A percentile compares a stretch with the other conserved stretches of the same genome.
These are phyloP conservation scores for Neltuma alba DNA, from an alignment of 306 rosid genomes.

Conservation along the genomic window DNA sequence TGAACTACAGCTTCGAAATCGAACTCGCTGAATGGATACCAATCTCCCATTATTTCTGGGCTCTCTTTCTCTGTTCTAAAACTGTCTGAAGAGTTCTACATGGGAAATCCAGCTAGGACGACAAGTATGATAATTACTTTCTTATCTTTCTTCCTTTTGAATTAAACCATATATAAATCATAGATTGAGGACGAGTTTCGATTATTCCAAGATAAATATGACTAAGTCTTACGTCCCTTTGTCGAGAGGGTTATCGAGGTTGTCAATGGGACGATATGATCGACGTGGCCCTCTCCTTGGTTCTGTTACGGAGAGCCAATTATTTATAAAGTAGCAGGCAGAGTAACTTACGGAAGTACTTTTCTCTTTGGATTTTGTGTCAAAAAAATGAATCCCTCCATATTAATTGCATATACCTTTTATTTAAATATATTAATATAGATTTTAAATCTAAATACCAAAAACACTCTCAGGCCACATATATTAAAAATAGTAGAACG, in stretches of 20 bases:
- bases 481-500: neutral
- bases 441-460: neutral
- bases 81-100: neutral
- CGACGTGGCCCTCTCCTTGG: conserved; percentile 39
- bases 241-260: conserved; percentile 24
- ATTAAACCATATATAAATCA: neutral
- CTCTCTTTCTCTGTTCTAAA: neutral
- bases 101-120: conserved; percentile 3
- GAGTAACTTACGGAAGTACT: neutral
- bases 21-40: conserved; percentile 36
- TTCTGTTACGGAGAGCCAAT: conserved; percentile 11
- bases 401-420: too few relatives aligned
- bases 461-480: neutral
- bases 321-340: neutral
- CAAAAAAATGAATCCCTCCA: neutral
- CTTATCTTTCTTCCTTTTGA: neutral
- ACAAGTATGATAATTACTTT: neutral
- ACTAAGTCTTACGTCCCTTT: conserved; percentile 25
- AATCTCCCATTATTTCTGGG: conserved; percentile 41
- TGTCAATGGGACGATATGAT: conserved; percentile 37
- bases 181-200: neutral
- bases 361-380: neutral
- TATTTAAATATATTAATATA: neutral
- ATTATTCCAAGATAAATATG: conserved; percentile 6
- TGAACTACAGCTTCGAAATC: conserved; percentile 24